Evolutionary conservation across 805 yeast species (phyloP).

Genomic region (Wickerhamiella azyma): DNA sequence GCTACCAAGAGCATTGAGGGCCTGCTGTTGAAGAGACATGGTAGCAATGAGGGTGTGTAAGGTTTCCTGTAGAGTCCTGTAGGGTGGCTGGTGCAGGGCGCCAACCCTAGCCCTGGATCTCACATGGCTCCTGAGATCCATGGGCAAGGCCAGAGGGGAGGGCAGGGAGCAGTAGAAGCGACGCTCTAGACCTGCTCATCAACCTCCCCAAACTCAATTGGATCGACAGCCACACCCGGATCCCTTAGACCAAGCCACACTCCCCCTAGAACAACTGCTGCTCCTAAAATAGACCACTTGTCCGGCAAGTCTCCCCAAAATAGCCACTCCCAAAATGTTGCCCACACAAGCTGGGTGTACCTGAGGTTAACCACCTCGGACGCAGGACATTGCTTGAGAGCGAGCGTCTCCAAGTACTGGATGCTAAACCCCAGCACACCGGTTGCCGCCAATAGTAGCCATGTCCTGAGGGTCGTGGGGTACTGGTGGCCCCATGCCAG

Average conservation of each 20-base stretch:
- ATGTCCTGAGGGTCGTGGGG: constrained; percentile 20
- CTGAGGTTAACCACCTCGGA: constrained; percentile 61
- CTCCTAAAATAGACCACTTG: constrained; percentile 54
- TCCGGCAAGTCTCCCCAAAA: constrained; percentile 67
- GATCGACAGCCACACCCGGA: no score
- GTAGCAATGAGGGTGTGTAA: background rate
- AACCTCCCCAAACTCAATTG: background rate
- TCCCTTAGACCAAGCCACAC: background rate
- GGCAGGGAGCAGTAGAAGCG: no score
- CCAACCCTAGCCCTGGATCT: no score
- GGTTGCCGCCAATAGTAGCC: constrained; percentile 46
- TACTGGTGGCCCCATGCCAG: constrained; percentile 28
- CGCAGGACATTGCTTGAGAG: constrained; percentile 69
- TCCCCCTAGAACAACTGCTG: constrained; percentile 42
- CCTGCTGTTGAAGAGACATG: constrained; percentile 8
- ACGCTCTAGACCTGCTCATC: background rate
- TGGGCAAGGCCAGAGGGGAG: no score
- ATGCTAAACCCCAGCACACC: constrained; percentile 72
- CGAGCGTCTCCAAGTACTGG: constrained; percentile 70
- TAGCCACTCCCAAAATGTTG: constrained; percentile 57
- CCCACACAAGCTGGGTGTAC: constrained; percentile 67
- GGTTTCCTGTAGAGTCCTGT: background rate
- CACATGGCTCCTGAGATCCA: no score
- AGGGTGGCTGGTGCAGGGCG: no score
- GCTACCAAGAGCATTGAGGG: constrained; percentile 7